phyloP scores from a whole-genome alignment of 148 eudicot species.

The Selenicereus undatus region DNA sequence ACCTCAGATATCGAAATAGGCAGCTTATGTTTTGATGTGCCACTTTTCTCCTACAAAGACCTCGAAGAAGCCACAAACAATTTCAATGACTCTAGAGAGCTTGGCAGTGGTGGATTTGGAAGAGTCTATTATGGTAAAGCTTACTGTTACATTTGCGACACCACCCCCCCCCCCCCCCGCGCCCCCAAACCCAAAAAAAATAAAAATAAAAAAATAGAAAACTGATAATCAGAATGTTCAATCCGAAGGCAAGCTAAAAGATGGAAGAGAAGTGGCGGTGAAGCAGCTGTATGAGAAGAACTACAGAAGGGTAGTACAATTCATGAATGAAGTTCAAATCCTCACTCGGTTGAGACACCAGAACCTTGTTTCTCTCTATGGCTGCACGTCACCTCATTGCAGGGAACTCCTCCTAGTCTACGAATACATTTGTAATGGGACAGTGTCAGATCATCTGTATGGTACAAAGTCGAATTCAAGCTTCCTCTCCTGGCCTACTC shows the following conservation, averaged over 20 bases:
- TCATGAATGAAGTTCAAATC: constrained; percentile 49
- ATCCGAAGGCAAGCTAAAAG: constrained; percentile 41
- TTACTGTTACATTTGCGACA: neutral
- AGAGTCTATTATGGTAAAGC: constrained; percentile 47
- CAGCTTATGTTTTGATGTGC: constrained; percentile 26
- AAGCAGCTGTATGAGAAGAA: constrained; percentile 49
- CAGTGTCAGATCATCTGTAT: constrained; percentile 8
- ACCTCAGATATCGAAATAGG: constrained; percentile 28
- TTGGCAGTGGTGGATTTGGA: constrained; percentile 59
- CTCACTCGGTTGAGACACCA: constrained; percentile 31
- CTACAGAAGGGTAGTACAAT: constrained; percentile 37
- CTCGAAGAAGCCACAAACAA: constrained; percentile 42
- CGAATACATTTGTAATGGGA: constrained; percentile 4
- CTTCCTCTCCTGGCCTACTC: constrained; percentile 39
- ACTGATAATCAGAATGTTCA: neutral
- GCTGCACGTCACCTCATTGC: constrained; percentile 1
- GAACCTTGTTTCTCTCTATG: constrained; percentile 5
- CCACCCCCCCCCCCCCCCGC: neutral
- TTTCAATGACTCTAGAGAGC: constrained; percentile 39
- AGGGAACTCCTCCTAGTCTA: constrained; percentile 3
- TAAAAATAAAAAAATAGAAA: neutral
- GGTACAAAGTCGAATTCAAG: constrained; percentile 17
- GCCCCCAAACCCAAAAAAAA: neutral
- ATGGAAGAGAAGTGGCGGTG: constrained; percentile 53
- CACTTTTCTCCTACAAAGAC: constrained; percentile 24